Percentiles rank a stretch among this genome's conserved stretches.
phyloP scores from a whole-genome alignment of 2,329 filamentous ascomycete genomes.

The Ustulina deusta region DNA sequence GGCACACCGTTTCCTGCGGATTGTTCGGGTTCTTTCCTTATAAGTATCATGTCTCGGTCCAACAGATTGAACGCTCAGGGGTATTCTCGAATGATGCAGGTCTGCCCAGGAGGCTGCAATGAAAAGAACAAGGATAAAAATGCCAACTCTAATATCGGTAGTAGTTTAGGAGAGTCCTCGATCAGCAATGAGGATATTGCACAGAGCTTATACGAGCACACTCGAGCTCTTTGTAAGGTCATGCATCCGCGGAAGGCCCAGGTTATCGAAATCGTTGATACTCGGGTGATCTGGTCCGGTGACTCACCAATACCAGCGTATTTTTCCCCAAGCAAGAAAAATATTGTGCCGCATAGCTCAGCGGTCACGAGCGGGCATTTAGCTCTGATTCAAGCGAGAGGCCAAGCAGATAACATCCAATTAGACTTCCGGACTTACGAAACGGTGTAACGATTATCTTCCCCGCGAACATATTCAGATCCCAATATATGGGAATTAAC shows the following conservation, averaged over 20 bases:
- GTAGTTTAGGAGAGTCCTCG: neutral
- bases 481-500: no score
- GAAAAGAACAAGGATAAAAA: neutral
- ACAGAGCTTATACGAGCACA: neutral
- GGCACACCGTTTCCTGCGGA: neutral
- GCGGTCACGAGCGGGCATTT: conserved; percentile 13
- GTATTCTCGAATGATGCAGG: neutral
- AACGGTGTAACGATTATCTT: no score
- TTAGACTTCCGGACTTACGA: conserved; percentile 10
- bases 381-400: conserved; percentile 15
- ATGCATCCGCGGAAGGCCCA: neutral
- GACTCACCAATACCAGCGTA: conserved; percentile 17
- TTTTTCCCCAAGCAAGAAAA: neutral
- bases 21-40: neutral
- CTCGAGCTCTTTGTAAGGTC: neutral
- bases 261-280: neutral
- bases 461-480: no score
- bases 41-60: neutral
- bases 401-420: neutral
- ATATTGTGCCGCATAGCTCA: conserved; percentile 5
- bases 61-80: neutral
- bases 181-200: neutral
- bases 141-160: neutral
- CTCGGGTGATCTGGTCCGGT: neutral
- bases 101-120: conserved; percentile 23